Base-by-base conservation (phyloP, 2,329 filamentous ascomycete species). In the Elsinoe australis region DNA sequence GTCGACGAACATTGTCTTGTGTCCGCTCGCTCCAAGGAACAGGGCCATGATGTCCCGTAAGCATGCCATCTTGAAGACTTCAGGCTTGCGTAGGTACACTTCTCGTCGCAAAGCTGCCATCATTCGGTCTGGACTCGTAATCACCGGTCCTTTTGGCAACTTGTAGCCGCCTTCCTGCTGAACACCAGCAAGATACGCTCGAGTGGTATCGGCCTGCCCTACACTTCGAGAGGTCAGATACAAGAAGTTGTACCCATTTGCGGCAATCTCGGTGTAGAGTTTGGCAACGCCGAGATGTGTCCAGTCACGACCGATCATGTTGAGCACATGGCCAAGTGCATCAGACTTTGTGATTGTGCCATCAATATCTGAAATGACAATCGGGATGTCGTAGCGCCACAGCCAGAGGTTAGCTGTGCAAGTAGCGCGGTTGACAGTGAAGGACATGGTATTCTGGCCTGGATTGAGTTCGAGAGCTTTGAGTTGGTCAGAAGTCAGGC, bases 11-110 rank as follows among this genome's bases (percentile, higher is more conserved):
- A 48, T 48, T 21, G 45, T 29, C 15, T 29, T 24, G 8, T 34
- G 22, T 12, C 59, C 62, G 21, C 59, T 61, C 19, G 49, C 64
- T 57, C 59, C 68, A 59, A 58, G 60, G 61, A 95, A 98, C 0
- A 98, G 74, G 51, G 83, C 86, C 61, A 89, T 82, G 57, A 98
- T 96, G 64, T 98, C 92, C 32, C 92, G 82, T 15, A 98, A 71
- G 54, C 92, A 98, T 2, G 92, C 88, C 94, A 98, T 98, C 68
- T 98, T 98, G 78, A 98, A 98, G 5, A 98, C 87, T 62, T 98
- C 89, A 0, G 92, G 94, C 64, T 98, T 96, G 47, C 92, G 80
- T 19, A 98, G 74, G 63, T 98, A 98, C 4, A 98, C 80, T 64
- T 98, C 92, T 39, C 92, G 81, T 50, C 92, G 78, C 22, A 98